Percentiles rank a stretch among this genome's conserved stretches.
phyloP scores from a whole-genome alignment of 345 rosid genomes.

The Eucalyptus cloeziana region DNA sequence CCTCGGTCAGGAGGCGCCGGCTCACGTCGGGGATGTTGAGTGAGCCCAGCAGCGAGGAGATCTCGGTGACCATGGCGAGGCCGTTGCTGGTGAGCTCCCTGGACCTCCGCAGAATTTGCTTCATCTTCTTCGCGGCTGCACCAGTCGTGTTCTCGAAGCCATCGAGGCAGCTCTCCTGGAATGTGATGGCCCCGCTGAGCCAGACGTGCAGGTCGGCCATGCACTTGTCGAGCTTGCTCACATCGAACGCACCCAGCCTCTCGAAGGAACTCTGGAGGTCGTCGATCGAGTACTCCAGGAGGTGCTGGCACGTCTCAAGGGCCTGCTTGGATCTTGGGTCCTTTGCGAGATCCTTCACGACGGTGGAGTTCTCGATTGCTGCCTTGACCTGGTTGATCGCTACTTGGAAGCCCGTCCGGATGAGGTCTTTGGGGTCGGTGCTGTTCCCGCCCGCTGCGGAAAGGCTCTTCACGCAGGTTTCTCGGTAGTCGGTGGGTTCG shows the following conservation, averaged over 20 bases:
- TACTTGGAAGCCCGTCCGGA: conserved; percentile 30
- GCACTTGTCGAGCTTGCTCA: conserved; percentile 8
- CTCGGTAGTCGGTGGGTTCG: conserved; percentile 41
- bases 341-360: conserved; percentile 19
- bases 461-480: conserved; percentile 40
- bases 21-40: conserved; percentile 8
- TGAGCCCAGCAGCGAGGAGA: conserved; percentile 13
- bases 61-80: conserved; percentile 48
- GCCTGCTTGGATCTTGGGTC: conserved; percentile 45
- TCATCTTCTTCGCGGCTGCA: conserved; percentile 30
- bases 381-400: conserved; percentile 24
- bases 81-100: conserved; percentile 54
- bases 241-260: conserved; percentile 20
- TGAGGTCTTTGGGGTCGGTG: conserved; percentile 45
- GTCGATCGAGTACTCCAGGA: conserved; percentile 40
- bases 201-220: conserved; percentile 45
- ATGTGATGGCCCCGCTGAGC: conserved; percentile 72
- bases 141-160: conserved; percentile 46
- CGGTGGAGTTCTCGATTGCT: conserved; percentile 24
- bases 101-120: conserved; percentile 15
- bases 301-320: conserved; percentile 31
- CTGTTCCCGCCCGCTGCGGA: conserved; percentile 20
- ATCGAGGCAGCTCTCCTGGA: conserved; percentile 65
- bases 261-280: conserved; percentile 41
- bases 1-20: conserved; percentile 19